Evolutionary conservation across 2,329 filamentous ascomycete species (phyloP).

Genomic region (Biscogniauxia mediterranea): DNA sequence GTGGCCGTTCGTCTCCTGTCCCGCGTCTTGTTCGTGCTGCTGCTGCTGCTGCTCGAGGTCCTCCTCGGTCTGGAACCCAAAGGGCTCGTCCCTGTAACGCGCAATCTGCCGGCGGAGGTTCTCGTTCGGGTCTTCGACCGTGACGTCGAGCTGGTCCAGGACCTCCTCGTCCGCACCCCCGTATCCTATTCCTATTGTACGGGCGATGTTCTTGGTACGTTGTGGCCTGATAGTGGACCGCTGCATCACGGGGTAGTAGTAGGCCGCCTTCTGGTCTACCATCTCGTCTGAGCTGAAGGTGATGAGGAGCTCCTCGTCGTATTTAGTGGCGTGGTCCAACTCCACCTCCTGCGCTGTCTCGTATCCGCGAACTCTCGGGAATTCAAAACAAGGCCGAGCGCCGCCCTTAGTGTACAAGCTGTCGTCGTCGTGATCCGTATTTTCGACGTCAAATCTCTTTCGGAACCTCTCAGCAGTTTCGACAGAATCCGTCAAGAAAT

Average conservation of each 20-base stretch:
- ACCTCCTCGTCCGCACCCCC: constrained; percentile 49
- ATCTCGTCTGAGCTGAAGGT: constrained; percentile 53
- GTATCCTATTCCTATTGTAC: constrained; percentile 47
- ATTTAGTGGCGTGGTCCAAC: constrained; percentile 57
- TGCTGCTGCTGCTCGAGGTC: constrained; percentile 25
- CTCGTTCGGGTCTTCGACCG: constrained; percentile 54
- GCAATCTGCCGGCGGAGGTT: constrained; percentile 51
- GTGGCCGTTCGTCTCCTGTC: constrained; percentile 15
- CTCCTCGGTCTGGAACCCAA: constrained; percentile 39
- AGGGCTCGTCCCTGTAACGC: constrained; percentile 51
- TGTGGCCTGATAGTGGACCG: constrained; percentile 61
- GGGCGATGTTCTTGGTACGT: constrained; percentile 61
- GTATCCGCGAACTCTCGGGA: constrained; percentile 62
- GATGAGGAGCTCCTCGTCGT: constrained; percentile 62
- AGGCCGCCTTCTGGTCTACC: constrained; percentile 54
- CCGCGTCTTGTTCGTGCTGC: constrained; percentile 18
- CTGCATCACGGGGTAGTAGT: constrained; percentile 69
- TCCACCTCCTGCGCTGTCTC: constrained; percentile 60
- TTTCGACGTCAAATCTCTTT: constrained; percentile 57
- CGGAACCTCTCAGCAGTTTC: constrained; percentile 55
- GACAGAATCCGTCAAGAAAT: constrained; percentile 56
- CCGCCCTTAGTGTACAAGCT: constrained; percentile 53
- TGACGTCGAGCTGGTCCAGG: constrained; percentile 56
- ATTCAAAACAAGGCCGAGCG: constrained; percentile 53
- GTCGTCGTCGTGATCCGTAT: constrained; percentile 53